Evolutionary conservation across 1,284 basidiomycete genomes (phyloP), one percentile per base, ranked within the genome.

Genomic region (Volvariella volvacea): DNA sequence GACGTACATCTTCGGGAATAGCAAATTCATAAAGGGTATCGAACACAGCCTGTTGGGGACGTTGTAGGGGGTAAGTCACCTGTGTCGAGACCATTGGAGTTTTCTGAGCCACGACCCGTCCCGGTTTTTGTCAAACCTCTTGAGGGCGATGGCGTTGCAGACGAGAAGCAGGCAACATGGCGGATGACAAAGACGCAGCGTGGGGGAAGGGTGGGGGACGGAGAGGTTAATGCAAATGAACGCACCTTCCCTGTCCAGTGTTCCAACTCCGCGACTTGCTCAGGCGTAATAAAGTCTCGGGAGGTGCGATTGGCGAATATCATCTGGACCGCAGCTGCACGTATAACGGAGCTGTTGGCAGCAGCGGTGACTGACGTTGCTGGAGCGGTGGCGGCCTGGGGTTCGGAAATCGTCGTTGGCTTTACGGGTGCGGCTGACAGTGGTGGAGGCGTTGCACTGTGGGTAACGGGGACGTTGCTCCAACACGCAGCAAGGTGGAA

Each of bases 251-350:
- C 80, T 21, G 76, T 71, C 83, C 83, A 87, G 32, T 64, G 62
- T 58, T 92, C 87, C n/a, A 84, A 58, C 42, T 68, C 64, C 14
- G 65, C 63, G 30, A 89, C 87, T 47, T 78, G 67, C 31, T 77
- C 68, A 4, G 88, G 88, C 3, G 78, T 78, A 53, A 92, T 90
- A 56, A 92, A 90, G 43, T 75, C 84, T 49, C 71, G 73, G n/a
- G 83, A 85, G 31, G 68, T 73, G 36, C 89, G 76, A 40, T 82
- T 76, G n/a, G 88, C 89, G 55, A 89, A 92, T 16, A 91, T 78
- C 78, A 92, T 88, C 50, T 92, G 89, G 14, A 79, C 78, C 12
- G 84, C 84, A 4, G 87, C 85, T 2, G 83, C 87, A 49, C 77
- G 72, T 56, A 92, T 89, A 55, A 65, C 55, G 36, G 75, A 67